Evolutionary conservation across 108 stramenopile genomes (phyloP), one percentile per base, ranked within the genome.

Genomic region (Stephanodiscus minutulus): DNA sequence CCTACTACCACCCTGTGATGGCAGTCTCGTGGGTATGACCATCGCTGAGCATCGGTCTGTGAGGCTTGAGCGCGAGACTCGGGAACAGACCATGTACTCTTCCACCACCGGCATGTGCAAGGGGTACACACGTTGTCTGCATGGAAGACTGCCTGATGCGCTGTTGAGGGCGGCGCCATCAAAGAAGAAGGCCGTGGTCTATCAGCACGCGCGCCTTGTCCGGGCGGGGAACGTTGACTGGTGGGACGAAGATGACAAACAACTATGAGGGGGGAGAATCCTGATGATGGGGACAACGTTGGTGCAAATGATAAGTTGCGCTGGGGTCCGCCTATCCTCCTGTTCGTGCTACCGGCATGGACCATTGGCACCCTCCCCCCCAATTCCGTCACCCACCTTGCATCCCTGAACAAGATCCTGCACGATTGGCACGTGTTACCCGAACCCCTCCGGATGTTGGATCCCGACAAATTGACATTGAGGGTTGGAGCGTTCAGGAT

Each of bases 171-270:
- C 67, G 39, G 27, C 43, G 5, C 8, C 0, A 25, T 47, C 44
- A 3, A 5, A 41, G 5, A 18, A 12, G 6, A 5, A 11, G 41
- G 15, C n/a, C n/a, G n/a, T n/a, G n/a, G n/a, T n/a, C 66, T 33
- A 60, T 21, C 67, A 39, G 4, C 24, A 62, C 0, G 61, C 62
- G 22, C 61, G 62, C 36, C 22, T 71, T 18, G 71, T 90, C 20
- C 87, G 86, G 68, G 57, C 87, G 52, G 83, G 77, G 48, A 79
- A 86, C 62, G 76, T 87, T 70, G 94, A 95, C 77, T 95, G 94
- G 94, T 95, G 91, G 91, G 94, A 95, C 75, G 90, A n/a, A 95
- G 61, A 48, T 95, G n/a, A 50, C 93, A 21, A 95, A 95, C 72
- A 59, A 83, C 50, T 88, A 93, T 35, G 68, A 84, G 78, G n/a